A percentile compares a stretch with the other conserved stretches of the same genome.
Conservation (phyloP, 2,329 filamentous ascomycete species). For the Colletotrichum tamarilloi region DNA sequence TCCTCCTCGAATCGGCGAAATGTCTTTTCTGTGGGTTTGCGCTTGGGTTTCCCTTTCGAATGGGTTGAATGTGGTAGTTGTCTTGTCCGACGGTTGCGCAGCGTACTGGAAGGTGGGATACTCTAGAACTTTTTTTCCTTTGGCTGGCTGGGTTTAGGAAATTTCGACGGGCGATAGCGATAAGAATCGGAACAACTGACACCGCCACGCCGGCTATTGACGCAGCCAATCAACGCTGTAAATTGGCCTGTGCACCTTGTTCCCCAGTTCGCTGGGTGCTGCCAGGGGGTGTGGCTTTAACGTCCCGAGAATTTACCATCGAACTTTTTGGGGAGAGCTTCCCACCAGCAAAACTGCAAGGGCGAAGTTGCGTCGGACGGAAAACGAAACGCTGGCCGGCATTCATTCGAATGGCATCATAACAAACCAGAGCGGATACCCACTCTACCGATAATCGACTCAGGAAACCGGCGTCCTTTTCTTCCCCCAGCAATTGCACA, state of each 20-base stretch:
- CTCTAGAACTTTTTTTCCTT: constrained; percentile 37
- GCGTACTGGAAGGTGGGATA: constrained; percentile 8
- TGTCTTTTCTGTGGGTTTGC: neutral
- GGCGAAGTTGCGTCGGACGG: constrained; percentile 29
- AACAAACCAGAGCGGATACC: neutral
- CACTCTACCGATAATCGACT: neutral
- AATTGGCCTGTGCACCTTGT: constrained; percentile 13
- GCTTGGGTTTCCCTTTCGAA: neutral
- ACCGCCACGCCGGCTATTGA: constrained; percentile 18
- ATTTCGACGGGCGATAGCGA: constrained; percentile 36
- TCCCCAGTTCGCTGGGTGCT: neutral
- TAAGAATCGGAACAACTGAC: constrained; percentile 35
- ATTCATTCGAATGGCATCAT: constrained; percentile 19
- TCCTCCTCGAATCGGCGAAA: constrained; percentile 9
- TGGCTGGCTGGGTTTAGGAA: constrained; percentile 16
- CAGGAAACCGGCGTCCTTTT: constrained; percentile 33
- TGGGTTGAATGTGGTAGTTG: constrained; percentile 22
- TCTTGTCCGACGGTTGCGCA: constrained; percentile 1
- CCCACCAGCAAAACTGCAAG: constrained; percentile 6
- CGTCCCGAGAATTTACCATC: constrained; percentile 31
- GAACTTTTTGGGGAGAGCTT: constrained; percentile 32
- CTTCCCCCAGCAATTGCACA: constrained; percentile 1
- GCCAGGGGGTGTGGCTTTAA: constrained; percentile 22
- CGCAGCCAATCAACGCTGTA: constrained; percentile 20
- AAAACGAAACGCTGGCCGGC: neutral